A percentile compares a stretch with the other conserved stretches of the same genome.
phyloP scores from a whole-genome alignment of 192 early-diverging fungal genomes.

The Mortierella hygrophila region DNA sequence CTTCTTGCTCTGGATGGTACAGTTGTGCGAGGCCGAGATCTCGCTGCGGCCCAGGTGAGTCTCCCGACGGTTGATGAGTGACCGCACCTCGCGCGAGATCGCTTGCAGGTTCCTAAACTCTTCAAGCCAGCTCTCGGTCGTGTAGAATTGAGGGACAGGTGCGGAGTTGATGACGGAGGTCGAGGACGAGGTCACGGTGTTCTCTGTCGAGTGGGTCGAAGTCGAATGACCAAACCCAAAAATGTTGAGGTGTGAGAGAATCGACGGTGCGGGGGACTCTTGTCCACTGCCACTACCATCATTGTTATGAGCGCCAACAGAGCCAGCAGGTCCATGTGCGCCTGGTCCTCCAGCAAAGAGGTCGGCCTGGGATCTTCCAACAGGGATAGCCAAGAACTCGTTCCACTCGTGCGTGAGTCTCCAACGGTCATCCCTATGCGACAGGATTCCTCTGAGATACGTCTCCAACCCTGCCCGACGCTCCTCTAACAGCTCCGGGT shows the following conservation, averaged over 20 bases:
- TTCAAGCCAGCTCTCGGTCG: constrained; percentile 85
- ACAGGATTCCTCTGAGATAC: constrained; percentile 82
- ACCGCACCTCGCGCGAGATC: constrained; percentile 77
- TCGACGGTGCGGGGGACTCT: constrained; percentile 19
- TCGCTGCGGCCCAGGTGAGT: constrained; percentile 81
- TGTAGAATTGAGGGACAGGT: constrained; percentile 59
- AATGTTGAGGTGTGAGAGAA: constrained; percentile 51
- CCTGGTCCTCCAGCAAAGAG: constrained; percentile 29
- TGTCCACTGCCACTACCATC: not conserved
- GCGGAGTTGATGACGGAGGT: constrained; percentile 13
- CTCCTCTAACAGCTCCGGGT: constrained; percentile 76
- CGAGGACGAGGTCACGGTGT: constrained; percentile 16
- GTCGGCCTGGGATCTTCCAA: constrained; percentile 55
- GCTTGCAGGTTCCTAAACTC: constrained; percentile 75
- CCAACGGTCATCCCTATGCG: constrained; percentile 82
- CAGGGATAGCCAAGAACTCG: constrained; percentile 80
- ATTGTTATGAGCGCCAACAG: constrained; percentile 13
- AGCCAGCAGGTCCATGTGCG: not conserved
- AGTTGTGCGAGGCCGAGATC: constrained; percentile 82
- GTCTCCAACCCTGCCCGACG: constrained; percentile 82
- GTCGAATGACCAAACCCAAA: constrained; percentile 57
- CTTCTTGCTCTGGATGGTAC: constrained; percentile 83
- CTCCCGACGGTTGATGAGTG: constrained; percentile 79
- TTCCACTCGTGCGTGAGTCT: constrained; percentile 77
- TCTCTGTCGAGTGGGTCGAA: constrained; percentile 19